Base-by-base conservation (phyloP, 306 rosid species). In the Cicer cuneatum region DNA sequence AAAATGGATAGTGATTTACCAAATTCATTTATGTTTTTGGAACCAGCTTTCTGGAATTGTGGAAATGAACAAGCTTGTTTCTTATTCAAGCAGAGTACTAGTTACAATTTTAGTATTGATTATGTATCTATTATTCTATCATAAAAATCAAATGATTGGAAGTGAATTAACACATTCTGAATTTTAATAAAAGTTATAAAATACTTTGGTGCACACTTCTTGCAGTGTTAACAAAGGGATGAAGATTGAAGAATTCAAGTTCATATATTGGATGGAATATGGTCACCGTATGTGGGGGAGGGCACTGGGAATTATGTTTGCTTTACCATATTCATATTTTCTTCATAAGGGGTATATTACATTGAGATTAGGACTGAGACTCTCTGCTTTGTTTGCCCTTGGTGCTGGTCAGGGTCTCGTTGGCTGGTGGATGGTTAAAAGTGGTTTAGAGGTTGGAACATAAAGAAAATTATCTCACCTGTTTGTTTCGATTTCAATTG, bases 341-440 rank as follows among this genome's bases (percentile, higher is more conserved):
- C 96, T 91, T 57, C 92, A 82, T 59, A 91, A 91, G 70, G 89
- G 96, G 33, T 93, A 91, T 78, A 91, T 93, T 56, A 89, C 98
- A 69, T 2, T 93, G 78, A 79, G 84, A 56, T 90, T 90, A 79
- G 98, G 96, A 76, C 66, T 86, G 67, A 89, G 93, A 85, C 85
- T 93, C 51, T 89, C 90, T 52, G 78, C 79, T 58, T 86, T 93
- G 38, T 87, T 90, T 82, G 89, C 77, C 76, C 93, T 90, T 61
- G 98, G 95, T 83, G 96, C 91, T 56, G 96, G 95, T 52, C 96
- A 93, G 90, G 93, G 96, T 78, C 73, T 90, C 21, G 83, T 93
- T 29, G 98, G 98, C 78, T 90, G 98, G 98, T 93, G 98, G 98
- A 93, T 93, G 98, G 98, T 93, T 73, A 93, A 87, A 88, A 93